Evolutionary conservation across 2,329 filamentous ascomycete species (phyloP).

Genomic region (Sclerotinia nivalis): DNA sequence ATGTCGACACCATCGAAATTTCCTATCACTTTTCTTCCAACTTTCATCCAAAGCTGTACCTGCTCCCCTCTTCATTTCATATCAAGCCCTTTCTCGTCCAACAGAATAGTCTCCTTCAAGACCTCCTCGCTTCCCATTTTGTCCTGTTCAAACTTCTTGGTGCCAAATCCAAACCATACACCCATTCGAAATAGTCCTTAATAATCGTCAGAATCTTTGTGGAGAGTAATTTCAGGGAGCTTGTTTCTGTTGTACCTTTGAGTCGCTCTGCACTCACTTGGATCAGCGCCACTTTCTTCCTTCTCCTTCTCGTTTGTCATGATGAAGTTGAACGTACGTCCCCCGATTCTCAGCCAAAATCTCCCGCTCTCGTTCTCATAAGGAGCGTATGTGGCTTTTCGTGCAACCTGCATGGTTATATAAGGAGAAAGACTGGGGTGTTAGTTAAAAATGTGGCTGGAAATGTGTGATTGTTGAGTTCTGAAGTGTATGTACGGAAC

Average conservation of each 20-base stretch:
- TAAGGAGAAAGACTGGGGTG: not conserved
- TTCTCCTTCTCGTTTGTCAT: not conserved
- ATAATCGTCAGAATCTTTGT: not conserved
- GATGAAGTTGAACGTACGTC: not conserved
- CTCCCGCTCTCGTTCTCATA: not conserved
- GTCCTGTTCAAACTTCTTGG: not conserved
- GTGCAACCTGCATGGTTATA: not conserved
- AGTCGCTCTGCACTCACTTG: not conserved
- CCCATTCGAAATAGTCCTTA: not conserved
- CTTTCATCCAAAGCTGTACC: too few relatives aligned
- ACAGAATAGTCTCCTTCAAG: not conserved
- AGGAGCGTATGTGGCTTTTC: not conserved
- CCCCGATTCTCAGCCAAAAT: not conserved
- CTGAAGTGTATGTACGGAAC: not conserved
- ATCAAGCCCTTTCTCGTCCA: slow-evolving; percentile 1
- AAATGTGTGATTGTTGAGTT: not conserved
- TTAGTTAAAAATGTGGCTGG: too few relatives aligned
- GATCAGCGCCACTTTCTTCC: too few relatives aligned
- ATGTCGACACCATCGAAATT: not conserved
- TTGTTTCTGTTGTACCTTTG: not conserved
- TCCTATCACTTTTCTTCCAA: too few relatives aligned
- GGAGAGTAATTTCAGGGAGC: not conserved
- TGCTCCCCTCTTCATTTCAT: not conserved
- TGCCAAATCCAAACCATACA: not conserved
- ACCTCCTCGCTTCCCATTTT: not conserved